Evolutionary conservation across 2,329 filamentous ascomycete species (phyloP).

Genomic region (Hirsutella thompsonii): DNA sequence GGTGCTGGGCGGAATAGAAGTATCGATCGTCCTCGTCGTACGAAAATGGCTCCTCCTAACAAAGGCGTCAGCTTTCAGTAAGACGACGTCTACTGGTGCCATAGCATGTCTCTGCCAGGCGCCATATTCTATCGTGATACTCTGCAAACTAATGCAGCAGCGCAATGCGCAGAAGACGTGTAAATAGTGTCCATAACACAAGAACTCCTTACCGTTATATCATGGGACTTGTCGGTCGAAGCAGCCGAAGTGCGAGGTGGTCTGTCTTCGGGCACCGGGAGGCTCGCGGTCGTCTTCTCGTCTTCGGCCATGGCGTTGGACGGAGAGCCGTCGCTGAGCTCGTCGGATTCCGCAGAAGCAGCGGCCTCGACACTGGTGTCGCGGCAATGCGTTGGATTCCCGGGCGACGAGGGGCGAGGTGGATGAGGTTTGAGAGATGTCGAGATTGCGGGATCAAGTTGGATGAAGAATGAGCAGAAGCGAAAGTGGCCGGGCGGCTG

Average conservation of each 20-base stretch:
- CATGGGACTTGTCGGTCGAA: conserved; percentile 5
- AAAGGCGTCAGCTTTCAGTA: not conserved
- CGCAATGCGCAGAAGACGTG: no score
- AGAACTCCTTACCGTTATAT: conserved; percentile 5
- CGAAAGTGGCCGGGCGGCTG: not conserved
- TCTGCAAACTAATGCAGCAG: no score
- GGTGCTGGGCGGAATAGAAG: conserved; percentile 15
- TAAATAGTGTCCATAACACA: no score
- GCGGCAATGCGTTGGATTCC: no score
- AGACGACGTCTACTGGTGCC: not conserved
- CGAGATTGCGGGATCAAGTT: not conserved
- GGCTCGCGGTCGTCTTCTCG: conserved; percentile 13
- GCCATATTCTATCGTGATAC: no score
- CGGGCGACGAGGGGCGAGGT: not conserved
- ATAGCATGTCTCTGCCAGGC: not conserved
- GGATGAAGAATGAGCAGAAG: not conserved
- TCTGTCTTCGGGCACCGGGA: conserved; percentile 8
- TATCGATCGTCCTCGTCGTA: conserved; percentile 25
- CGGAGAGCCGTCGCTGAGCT: conserved; percentile 4
- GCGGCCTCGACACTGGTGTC: not conserved
- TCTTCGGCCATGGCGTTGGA: conserved; percentile 15
- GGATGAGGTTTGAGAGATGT: not conserved
- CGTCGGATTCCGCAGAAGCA: conserved; percentile 2
- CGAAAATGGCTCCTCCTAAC: conserved; percentile 20
- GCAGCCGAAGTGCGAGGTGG: conserved; percentile 8